phyloP scores from a whole-genome alignment of 495 filamentous ascomycete species.

The Xylaria scruposa region DNA sequence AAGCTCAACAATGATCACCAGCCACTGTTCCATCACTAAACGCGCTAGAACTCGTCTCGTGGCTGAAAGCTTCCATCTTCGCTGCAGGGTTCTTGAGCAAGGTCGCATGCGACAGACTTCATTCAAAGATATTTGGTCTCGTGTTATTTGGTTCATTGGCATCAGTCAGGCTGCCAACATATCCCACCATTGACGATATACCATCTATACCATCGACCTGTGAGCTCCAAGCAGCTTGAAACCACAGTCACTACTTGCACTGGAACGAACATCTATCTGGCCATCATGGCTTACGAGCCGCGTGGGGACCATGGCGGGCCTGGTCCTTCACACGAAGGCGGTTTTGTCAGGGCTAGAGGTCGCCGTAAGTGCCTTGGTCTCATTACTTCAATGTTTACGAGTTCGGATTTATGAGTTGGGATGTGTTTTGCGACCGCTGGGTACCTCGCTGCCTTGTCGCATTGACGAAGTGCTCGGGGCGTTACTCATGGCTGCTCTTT shows the following conservation, averaged over 20 bases:
- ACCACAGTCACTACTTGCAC: background rate
- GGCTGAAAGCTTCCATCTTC: conserved; percentile 24
- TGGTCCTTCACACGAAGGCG: conserved; percentile 48
- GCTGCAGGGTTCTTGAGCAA: conserved; percentile 3
- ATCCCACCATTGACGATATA: conserved; percentile 18
- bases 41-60: conserved; percentile 8
- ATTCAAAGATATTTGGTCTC: background rate
- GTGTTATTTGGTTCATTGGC: background rate
- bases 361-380: conserved; percentile 48
- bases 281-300: conserved; percentile 52
- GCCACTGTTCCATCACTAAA: conserved; percentile 8
- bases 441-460: background rate
- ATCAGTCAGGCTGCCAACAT: background rate
- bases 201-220: background rate
- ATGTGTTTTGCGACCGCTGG: background rate
- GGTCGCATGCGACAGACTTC: conserved; percentile 10
- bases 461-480: background rate
- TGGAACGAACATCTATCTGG: conserved; percentile 25
- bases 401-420: background rate
- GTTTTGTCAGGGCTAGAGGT: conserved; percentile 49
- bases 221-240: background rate
- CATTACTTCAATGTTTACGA: background rate
- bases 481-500: background rate
- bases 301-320: conserved; percentile 47
- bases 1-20: background rate